Evolutionary conservation across 129 eudicot species (phyloP).

Genomic region (Centaurea solstitialis): DNA sequence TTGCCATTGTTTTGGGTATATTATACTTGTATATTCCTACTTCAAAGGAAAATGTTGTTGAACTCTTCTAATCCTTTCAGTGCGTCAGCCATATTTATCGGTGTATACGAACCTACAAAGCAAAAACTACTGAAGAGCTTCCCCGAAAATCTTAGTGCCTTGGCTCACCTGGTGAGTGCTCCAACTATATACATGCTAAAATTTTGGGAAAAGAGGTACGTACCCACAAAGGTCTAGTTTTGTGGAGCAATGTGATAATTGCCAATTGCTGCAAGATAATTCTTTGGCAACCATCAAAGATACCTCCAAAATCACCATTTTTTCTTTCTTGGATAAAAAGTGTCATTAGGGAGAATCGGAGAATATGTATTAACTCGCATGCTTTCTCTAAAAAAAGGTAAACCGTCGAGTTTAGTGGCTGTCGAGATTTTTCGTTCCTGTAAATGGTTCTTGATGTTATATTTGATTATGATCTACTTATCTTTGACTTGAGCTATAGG

Average conservation of each 20-base stretch:
- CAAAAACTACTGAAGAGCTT: slow-evolving; percentile 61
- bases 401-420: neutral
- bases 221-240: neutral
- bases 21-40: neutral
- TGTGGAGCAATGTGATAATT: neutral
- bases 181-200: neutral
- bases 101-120: slow-evolving; percentile 89
- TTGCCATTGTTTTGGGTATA: neutral
- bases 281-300: neutral
- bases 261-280: neutral
- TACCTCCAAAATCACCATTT: neutral
- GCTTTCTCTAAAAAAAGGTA: neutral
- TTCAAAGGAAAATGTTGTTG: slow-evolving; percentile 1
- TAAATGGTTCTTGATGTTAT: no score
- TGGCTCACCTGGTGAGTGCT: slow-evolving; percentile 78
- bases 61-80: slow-evolving; percentile 37
- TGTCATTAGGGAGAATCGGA: neutral
- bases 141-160: slow-evolving; percentile 77
- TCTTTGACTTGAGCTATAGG: no score
- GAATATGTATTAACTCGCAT: neutral
- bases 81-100: slow-evolving; percentile 89
- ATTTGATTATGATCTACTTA: no score
- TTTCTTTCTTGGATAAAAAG: neutral
- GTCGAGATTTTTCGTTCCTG: no score
- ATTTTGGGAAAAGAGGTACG: neutral